phyloP scores from a whole-genome alignment of 2,329 filamentous ascomycete species.

The Trichoderma endophyticum region DNA sequence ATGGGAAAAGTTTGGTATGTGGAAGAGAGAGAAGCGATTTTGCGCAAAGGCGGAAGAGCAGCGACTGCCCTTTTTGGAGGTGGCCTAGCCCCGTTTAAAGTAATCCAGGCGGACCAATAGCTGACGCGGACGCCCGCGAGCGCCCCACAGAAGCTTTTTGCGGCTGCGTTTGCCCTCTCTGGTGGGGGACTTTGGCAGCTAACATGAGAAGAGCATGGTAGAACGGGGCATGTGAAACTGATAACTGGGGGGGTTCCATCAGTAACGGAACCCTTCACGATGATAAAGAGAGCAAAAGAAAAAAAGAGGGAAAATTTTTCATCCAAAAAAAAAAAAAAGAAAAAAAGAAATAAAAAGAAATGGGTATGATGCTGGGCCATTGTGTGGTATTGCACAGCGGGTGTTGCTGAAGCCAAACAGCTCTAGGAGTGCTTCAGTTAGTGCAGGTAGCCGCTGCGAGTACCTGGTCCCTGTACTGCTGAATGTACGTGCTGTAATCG shows the following conservation, averaged over 20 bases:
- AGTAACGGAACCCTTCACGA: background rate
- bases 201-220: background rate
- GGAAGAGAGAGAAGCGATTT: constrained; percentile 12
- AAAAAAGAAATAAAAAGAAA: background rate
- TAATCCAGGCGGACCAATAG: constrained; percentile 1
- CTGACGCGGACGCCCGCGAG: background rate
- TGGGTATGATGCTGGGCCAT: background rate
- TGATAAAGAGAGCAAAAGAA: background rate
- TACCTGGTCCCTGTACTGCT: background rate
- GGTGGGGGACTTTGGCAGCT: background rate
- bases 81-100: constrained; percentile 1
- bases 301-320: background rate
- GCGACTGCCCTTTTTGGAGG: constrained; percentile 16
- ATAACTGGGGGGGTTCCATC: background rate
- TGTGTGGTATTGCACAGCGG: background rate
- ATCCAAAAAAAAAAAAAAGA: background rate
- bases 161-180: constrained; percentile 13
- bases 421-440: background rate
- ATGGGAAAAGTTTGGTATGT: constrained; percentile 9
- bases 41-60: constrained; percentile 13
- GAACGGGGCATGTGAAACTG: background rate
- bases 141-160: constrained; percentile 13
- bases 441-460: background rate
- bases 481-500: background rate
- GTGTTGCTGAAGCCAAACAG: background rate